Percentiles rank a stretch among this genome's conserved stretches.
Evolutionary conservation across 768 basidiomycete genomes (phyloP).

Genomic region (Amanita pallidorosea): DNA sequence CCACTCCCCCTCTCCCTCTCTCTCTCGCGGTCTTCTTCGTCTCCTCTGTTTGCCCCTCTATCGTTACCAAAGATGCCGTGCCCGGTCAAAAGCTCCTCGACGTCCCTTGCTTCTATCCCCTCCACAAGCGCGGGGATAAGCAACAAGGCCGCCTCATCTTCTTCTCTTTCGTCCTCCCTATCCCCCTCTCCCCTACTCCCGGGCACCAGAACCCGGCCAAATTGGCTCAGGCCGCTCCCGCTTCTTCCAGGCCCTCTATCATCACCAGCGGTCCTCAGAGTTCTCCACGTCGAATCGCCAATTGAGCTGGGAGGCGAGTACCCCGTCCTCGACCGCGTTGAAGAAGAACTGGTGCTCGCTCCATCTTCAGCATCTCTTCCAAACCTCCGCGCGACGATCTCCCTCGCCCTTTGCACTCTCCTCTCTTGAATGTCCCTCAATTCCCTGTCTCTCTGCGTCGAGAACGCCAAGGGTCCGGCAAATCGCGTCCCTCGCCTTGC

Average conservation of each 20-base stretch:
- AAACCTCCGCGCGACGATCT: neutral
- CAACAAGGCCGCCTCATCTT: slow-evolving; percentile 22
- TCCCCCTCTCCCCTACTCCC: slow-evolving; percentile 1
- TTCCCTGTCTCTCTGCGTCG: slow-evolving; percentile 5
- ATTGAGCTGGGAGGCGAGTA: slow-evolving; percentile 31
- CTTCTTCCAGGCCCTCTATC: slow-evolving; percentile 10
- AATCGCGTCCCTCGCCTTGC: neutral
- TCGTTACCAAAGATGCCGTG: slow-evolving; percentile 10
- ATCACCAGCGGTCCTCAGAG: slow-evolving; percentile 17
- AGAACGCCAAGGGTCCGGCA: slow-evolving; percentile 5
- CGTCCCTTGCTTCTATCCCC: slow-evolving; percentile 3
- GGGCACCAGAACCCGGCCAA: neutral
- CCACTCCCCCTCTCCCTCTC: slow-evolving; percentile 8
- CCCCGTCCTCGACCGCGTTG: slow-evolving; percentile 5
- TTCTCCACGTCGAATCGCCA: slow-evolving; percentile 35
- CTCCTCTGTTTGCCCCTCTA: neutral
- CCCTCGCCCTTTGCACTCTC: slow-evolving; percentile 1
- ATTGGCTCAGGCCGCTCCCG: slow-evolving; percentile 1
- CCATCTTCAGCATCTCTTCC: neutral
- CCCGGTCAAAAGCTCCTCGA: slow-evolving; percentile 1
- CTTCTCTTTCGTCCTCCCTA: slow-evolving; percentile 9
- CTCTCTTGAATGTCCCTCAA: slow-evolving; percentile 3
- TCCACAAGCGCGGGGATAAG: slow-evolving; percentile 4
- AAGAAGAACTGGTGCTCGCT: neutral
- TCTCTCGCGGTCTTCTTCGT: neutral